phyloP scores from a whole-genome alignment of 2,329 filamentous ascomycete genomes.

The Penicillium sp. region DNA sequence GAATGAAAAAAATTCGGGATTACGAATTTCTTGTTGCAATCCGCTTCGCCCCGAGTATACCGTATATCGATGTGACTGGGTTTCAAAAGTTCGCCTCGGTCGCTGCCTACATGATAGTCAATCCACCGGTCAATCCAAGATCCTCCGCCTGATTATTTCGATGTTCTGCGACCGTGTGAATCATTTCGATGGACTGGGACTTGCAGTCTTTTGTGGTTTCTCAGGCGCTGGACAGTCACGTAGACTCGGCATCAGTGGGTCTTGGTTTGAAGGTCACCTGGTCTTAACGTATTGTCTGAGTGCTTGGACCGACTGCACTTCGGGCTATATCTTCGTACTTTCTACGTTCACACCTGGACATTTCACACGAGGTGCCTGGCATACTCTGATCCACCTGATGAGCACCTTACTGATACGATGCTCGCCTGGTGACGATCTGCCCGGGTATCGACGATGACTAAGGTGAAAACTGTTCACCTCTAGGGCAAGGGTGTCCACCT shows the following conservation, averaged over 20 bases:
- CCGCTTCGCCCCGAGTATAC: conserved; percentile 14
- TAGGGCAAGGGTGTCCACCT: too few species aligned
- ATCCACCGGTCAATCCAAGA: neutral
- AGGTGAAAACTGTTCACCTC: neutral
- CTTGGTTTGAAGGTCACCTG: neutral
- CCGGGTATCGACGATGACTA: neutral
- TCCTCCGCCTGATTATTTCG: neutral
- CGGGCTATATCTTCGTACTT: neutral
- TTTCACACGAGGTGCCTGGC: neutral
- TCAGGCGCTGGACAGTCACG: neutral
- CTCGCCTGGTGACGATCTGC: neutral
- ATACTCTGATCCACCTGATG: neutral
- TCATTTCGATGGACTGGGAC: neutral
- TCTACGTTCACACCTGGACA: neutral
- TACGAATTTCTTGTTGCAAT: conserved; percentile 27
- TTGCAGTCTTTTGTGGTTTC: neutral
- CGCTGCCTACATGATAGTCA: neutral
- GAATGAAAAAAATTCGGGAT: conserved; percentile 34
- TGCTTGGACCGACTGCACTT: neutral
- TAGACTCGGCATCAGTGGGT: neutral
- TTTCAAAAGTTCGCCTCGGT: conserved; percentile 1
- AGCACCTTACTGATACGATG: neutral
- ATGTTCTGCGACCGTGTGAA: neutral
- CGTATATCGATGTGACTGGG: conserved; percentile 19
- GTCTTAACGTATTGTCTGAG: neutral